A percentile compares a stretch with the other conserved stretches of the same genome.
Conservation (phyloP, 2,329 filamentous ascomycete species). For the Bimuria novae-zelandiae region DNA sequence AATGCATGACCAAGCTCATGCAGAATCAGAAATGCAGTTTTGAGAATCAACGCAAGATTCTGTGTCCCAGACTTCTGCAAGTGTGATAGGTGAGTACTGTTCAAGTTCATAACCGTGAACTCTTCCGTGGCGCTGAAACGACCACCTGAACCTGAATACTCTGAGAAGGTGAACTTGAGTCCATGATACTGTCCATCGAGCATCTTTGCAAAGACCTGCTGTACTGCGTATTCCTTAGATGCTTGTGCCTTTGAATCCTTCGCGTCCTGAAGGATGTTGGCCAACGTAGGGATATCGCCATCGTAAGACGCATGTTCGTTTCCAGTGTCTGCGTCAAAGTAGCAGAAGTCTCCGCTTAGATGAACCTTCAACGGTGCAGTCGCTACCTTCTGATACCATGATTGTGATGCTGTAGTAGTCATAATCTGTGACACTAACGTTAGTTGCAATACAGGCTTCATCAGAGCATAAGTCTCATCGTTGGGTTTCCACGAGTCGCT, state of each 20-base stretch:
- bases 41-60: not conserved
- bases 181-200: too few species aligned
- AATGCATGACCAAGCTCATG: not conserved
- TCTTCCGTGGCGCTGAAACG: too few species aligned
- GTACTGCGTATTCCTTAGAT: not conserved
- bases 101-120: too few species aligned
- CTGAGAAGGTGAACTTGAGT: too few species aligned
- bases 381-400: not conserved
- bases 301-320: too few species aligned
- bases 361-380: not conserved
- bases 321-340: too few species aligned
- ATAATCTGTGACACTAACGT: not conserved
- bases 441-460: not conserved
- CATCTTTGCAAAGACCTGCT: not conserved
- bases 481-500: not conserved
- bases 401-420: not conserved
- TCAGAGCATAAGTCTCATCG: not conserved
- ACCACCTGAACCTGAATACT: too few species aligned
- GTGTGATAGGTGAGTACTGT: not conserved
- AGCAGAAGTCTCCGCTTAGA: not conserved
- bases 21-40: not conserved
- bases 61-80: not conserved
- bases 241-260: not conserved
- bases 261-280: too few species aligned
- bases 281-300: too few species aligned